These are phyloP conservation scores for Blastocrithidia nonstop DNA, from an alignment of 208 protist genomes.

Conservation along the genomic window DNA sequence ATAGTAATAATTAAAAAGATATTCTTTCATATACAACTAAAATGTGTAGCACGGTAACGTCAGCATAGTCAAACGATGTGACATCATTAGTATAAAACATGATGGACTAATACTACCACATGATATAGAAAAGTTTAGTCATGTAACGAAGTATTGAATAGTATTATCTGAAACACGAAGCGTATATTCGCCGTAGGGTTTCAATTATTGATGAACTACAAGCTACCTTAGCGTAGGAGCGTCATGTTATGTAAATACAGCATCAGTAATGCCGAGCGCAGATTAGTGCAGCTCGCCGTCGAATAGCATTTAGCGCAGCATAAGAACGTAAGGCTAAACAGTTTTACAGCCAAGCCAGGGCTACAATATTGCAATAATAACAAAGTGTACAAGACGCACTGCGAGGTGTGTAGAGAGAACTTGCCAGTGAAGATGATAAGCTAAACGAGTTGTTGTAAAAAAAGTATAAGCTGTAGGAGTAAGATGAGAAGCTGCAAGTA, in stretches of 20 bases:
- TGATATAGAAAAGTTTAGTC: constrained; percentile 11
- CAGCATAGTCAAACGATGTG: no score
- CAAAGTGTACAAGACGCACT: constrained; percentile 11
- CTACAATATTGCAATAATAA: constrained; percentile 35
- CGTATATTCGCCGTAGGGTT: constrained; percentile 64
- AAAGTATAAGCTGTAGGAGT: constrained; percentile 3
- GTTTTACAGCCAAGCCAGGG: constrained; percentile 12
- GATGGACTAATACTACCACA: constrained; percentile 14
- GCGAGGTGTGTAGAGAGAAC: neutral
- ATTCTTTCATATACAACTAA: no score
- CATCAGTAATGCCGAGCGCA: constrained; percentile 73
- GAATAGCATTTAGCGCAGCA: constrained; percentile 15
- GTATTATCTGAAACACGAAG: constrained; percentile 64
- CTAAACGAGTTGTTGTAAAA: constrained; percentile 17
- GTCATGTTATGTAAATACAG: constrained; percentile 61
- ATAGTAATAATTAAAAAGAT: no score
- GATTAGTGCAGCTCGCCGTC: constrained; percentile 49
- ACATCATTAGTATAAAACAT: no score
- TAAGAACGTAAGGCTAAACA: constrained; percentile 32
- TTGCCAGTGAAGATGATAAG: constrained; percentile 11
- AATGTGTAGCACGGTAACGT: no score
- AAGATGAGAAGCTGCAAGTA: constrained; percentile 19
- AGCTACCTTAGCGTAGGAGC: constrained; percentile 63
- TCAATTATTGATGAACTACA: constrained; percentile 64
- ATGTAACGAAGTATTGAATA: constrained; percentile 62